Conservation (phyloP, 306 rosid species). For the Hippophae gyantsensis region DNA sequence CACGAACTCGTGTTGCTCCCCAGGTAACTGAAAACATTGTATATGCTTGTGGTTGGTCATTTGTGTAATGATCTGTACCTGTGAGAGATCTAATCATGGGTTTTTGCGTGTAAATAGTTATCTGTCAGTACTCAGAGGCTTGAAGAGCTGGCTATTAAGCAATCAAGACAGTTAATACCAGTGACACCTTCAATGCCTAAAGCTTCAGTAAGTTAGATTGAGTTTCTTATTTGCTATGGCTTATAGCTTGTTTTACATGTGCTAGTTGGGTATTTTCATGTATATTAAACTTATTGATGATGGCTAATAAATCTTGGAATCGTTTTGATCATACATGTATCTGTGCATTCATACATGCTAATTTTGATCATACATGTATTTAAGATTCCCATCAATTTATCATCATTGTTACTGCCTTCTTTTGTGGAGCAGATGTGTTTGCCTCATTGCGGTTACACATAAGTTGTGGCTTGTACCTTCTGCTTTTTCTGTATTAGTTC, state of each 20-base stretch:
- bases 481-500: too few species aligned
- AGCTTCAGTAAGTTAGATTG: conserved; percentile 51
- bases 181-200: conserved; percentile 91
- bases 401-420: too few species aligned
- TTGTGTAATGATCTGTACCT: conserved; percentile 1
- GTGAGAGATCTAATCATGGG: conserved; percentile 12
- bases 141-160: conserved; percentile 91
- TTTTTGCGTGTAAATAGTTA: conserved; percentile 27
- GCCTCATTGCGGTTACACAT: too few species aligned
- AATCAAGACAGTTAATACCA: conserved; percentile 92
- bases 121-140: conserved; percentile 85
- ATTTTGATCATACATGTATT: too few species aligned
- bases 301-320: neutral
- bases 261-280: neutral
- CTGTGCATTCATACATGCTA: too few species aligned
- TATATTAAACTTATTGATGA: neutral
- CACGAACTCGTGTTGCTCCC: conserved; percentile 63
- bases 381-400: too few species aligned
- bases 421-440: too few species aligned
- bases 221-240: neutral
- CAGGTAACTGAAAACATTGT: conserved; percentile 45
- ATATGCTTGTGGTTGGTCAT: conserved; percentile 8
- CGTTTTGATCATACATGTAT: neutral
- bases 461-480: too few species aligned
- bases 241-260: conserved; percentile 14